Evolutionary conservation across 2,329 filamentous ascomycete genomes (phyloP), one percentile per base, ranked within the genome.

Genomic region (Cadophora sp.): DNA sequence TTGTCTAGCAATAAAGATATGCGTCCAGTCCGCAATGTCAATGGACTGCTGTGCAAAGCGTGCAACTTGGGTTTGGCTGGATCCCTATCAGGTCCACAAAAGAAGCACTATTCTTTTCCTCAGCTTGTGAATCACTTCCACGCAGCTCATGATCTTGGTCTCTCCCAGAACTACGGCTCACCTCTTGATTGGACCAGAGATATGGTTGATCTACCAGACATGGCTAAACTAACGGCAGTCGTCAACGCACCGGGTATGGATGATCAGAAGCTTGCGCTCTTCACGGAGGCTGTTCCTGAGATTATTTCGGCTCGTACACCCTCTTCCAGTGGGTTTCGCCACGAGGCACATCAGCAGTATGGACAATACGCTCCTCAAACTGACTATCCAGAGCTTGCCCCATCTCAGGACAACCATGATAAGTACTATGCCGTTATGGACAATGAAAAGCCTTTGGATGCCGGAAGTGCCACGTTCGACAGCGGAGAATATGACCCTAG

Each of bases 121-220:
- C 84, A 86, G 63, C 84, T 92, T 66, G 85, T 86, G 69, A 86
- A 84, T 66, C 85, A 89, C 71, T 88, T 89, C 66, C 85, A 88
- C 67, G 73, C 71, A n/a, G 56, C 73, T 65, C 73, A 77, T 76
- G 68, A 78, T 71, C 69, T 75, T 67, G 72, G 73, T 60, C n/a
- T 71, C 66, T 58, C 76, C 71, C 68, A 74, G 68, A 65, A 64
- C 63, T 64, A 79, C 58, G 78, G 80, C 51, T 70, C 72, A 65
- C 67, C 73, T 62, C 73, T 76, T 51, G 84, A 89, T 73, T 90
- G 88, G 88, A 85, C 84, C 68, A 81, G 81, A 46, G 83, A 89
- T 67, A 89, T 90, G 86, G 83, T 91, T 63, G 83, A 86, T 71
- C 79, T 90, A 53, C 88, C 88, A 1, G 83, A 86, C 70, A 78